Evolutionary conservation across 2,329 filamentous ascomycete species (phyloP).

Genomic region (Phaeophleospora eucalypticola): DNA sequence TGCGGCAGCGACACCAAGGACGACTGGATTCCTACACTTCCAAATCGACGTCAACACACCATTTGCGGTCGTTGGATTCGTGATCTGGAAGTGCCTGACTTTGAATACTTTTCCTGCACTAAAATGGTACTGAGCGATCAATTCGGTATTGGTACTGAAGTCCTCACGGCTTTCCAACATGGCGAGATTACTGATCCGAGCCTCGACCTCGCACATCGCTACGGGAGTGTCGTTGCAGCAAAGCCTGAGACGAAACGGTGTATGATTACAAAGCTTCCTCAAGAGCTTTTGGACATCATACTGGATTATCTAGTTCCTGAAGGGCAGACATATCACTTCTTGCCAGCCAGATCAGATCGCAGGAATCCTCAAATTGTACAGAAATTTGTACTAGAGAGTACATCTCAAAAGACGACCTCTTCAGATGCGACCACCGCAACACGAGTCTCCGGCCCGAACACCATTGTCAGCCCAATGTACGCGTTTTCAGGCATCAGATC

Average conservation of each 20-base stretch:
- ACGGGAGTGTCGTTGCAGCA: no score
- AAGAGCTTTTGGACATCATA: conserved; percentile 7
- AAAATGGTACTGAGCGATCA: background rate
- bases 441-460: background rate
- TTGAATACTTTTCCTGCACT: background rate
- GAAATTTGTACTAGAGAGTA: conserved; percentile 2
- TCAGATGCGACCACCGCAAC: background rate
- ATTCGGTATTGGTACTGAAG: background rate
- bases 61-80: conserved; percentile 12
- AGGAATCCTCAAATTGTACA: conserved; percentile 2
- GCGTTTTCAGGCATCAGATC: no score
- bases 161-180: background rate
- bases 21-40: no score
- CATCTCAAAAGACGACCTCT: background rate
- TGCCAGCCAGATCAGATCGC: conserved; percentile 1
- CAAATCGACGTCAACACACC: no score
- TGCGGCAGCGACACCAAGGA: no score
- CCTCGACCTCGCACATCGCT: background rate
- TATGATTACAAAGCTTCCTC: conserved; percentile 6
- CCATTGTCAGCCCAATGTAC: background rate
- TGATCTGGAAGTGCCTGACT: conserved; percentile 1
- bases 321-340: conserved; percentile 8
- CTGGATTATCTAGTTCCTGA: conserved; percentile 4
- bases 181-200: background rate
- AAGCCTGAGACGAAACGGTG: conserved; percentile 2